Evolutionary conservation across 192 early-diverging fungal species (phyloP), one percentile per base, ranked within the genome.

Genomic region (Jimgerdemannia lactiflua): DNA sequence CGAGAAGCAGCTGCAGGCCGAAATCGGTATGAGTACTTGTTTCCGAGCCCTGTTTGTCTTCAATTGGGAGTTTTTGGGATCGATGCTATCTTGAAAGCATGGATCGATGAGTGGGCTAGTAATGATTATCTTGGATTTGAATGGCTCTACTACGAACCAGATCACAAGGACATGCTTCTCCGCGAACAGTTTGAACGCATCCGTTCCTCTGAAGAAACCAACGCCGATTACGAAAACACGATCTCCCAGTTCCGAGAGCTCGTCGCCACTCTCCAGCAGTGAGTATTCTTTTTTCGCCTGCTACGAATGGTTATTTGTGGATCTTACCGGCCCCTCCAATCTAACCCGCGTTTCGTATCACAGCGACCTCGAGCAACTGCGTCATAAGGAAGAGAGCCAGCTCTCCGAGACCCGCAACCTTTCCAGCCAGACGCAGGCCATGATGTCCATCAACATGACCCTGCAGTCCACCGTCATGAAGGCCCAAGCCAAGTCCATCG

Each of bases 221-320:
- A 95, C 44, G 92, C 89, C 8, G 97, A 97, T 79, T 94, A 94
- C 77, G 95, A 97, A 76, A 86, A 87, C 67, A 96, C 94, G 4
- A 92, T 96, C 19, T 78, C 85, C 14, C 95, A 95, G 75, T 98
- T 95, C 88, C 87, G 97, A 18, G 92, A 94, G 70, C 86, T 97
- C 17, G 93, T 94, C 0, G 77, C 86, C 10, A 89, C 86, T 63
- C 81, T 96, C 67, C 94, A 96, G 79, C 87, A 81, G 89, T 90
- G 78, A 78, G 74, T 41, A 11, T 41, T 54, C 6, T 20, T 68
- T 68, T 18, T 7, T 41, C 49, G 49, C 14, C 2, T 59, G 6
- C 49, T 14, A 6, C 8, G 14, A 59, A 59, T 6, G 49, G 8
- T 59, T 59, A 59, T 59, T 59, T 14, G 8, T 59, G 6, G 14